Evolutionary conservation across 2,329 filamentous ascomycete genomes (phyloP).

Genomic region (Aspergillus quadricinctus): DNA sequence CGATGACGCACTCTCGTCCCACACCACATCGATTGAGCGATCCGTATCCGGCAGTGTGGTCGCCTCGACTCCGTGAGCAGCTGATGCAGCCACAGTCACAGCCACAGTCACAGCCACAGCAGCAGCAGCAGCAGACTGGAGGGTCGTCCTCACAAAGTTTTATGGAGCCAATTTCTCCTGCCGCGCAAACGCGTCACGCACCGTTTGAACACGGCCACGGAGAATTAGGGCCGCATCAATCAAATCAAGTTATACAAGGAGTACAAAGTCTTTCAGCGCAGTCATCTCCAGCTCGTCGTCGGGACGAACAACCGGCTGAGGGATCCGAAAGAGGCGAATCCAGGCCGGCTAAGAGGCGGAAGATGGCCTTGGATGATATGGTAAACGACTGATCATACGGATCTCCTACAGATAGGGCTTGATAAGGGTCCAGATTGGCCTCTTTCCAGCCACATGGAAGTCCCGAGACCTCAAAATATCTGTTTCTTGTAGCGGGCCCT

Average conservation of each 20-base stretch:
- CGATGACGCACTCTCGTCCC: conserved; percentile 16
- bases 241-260: conserved; percentile 15
- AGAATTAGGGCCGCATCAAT: conserved; percentile 20
- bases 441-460: neutral
- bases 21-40: conserved; percentile 30
- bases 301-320: conserved; percentile 12
- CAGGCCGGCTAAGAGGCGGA: conserved; percentile 33
- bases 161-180: conserved; percentile 24
- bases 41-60: conserved; percentile 28
- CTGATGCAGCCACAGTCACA: conserved; percentile 13
- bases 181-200: conserved; percentile 22
- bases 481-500: conserved; percentile 19
- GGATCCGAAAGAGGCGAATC: conserved; percentile 19
- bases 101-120: conserved; percentile 14
- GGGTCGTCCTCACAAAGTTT: conserved; percentile 16
- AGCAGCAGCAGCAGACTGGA: conserved; percentile 2
- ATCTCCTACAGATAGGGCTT: neutral
- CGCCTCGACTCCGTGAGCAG: conserved; percentile 20
- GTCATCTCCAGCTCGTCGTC: conserved; percentile 10
- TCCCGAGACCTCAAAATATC: neutral
- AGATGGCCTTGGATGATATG: conserved; percentile 40
- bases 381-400: conserved; percentile 30
- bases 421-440: neutral
- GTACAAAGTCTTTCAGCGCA: conserved; percentile 15
- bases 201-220: conserved; percentile 18